Conservation (phyloP, 2,329 filamentous ascomycete species). For the Exophiala spinifera region DNA sequence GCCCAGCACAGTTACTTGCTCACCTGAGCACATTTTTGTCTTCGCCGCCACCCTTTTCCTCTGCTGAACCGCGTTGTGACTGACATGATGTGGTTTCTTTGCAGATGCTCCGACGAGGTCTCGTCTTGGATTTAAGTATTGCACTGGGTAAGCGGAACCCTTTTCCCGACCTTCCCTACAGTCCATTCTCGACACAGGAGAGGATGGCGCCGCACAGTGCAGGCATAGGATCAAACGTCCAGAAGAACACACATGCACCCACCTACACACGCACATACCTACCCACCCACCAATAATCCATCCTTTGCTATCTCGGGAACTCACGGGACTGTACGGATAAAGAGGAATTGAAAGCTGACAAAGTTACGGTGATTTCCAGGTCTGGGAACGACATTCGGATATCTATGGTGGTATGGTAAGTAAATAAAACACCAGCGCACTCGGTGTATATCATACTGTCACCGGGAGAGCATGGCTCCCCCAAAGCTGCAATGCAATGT, state of each 20-base stretch:
- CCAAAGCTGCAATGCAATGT: background rate
- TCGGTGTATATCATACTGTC: background rate
- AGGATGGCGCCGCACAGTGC: background rate
- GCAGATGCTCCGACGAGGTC: constrained; percentile 63
- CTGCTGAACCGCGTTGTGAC: constrained; percentile 19
- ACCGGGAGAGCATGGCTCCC: no score
- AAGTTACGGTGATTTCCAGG: constrained; percentile 41
- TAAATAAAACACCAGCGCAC: constrained; percentile 25
- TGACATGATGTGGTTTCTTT: background rate
- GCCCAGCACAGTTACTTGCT: constrained; percentile 1
- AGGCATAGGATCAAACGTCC: no score
- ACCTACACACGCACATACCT: no score
- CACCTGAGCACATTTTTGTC: constrained; percentile 20
- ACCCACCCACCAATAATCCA: no score
- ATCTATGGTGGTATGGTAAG: constrained; percentile 66
- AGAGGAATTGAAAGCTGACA: constrained; percentile 4
- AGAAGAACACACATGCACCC: no score
- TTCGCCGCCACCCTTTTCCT: constrained; percentile 8
- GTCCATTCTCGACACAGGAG: background rate
- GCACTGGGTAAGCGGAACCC: constrained; percentile 58
- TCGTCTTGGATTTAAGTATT: constrained; percentile 66
- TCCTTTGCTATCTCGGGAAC: background rate
- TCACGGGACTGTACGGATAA: background rate
- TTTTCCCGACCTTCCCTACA: background rate
- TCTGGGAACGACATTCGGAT: constrained; percentile 61